phyloP scores from a whole-genome alignment of 2,329 filamentous ascomycete genomes.

The Penicillium sp. region DNA sequence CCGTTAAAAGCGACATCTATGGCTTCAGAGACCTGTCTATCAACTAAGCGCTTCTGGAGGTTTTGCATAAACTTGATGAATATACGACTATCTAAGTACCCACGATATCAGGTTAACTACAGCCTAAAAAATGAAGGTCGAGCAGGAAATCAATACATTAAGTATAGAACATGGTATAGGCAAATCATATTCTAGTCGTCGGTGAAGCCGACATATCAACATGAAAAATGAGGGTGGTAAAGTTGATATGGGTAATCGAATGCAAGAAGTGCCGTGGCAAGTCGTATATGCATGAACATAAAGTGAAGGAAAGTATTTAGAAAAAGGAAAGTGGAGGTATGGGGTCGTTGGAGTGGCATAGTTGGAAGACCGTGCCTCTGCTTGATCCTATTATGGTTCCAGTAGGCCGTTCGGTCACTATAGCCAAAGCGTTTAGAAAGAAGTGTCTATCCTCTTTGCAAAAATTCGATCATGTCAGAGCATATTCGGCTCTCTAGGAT shows the following conservation, averaged over 20 bases:
- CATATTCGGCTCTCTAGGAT: no score
- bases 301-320: neutral
- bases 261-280: neutral
- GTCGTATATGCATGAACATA: neutral
- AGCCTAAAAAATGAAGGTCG: neutral
- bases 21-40: neutral
- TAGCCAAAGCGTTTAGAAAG: neutral
- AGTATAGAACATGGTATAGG: neutral
- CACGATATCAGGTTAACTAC: neutral
- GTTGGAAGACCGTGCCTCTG: neutral
- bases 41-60: neutral
- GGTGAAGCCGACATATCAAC: neutral
- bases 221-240: neutral
- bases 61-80: neutral
- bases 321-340: neutral
- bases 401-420: neutral
- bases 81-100: neutral
- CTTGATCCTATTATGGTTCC: neutral
- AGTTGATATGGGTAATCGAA: neutral
- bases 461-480: no score
- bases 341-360: neutral
- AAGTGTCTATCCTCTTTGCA: neutral
- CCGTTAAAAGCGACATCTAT: neutral
- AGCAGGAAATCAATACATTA: neutral
- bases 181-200: neutral